Evolutionary conservation across 73 alveolate genomes (phyloP).

Genomic region (Paraurostyla sp.): DNA sequence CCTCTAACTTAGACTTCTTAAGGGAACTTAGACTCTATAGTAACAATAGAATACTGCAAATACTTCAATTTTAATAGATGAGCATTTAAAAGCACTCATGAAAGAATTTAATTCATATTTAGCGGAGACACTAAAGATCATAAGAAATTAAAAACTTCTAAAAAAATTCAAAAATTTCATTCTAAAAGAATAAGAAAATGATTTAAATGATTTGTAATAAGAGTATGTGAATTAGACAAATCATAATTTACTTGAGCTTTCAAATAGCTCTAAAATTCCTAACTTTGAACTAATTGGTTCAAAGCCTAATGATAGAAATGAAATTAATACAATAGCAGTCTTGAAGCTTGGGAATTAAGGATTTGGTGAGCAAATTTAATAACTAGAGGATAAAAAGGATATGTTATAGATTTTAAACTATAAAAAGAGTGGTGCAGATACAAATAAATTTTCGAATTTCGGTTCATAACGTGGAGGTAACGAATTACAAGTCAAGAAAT

Average conservation of each 20-base stretch:
- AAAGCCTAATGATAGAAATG: too few species aligned
- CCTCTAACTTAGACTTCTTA: not conserved
- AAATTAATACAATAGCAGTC: too few species aligned
- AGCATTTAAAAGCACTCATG: constrained; percentile 37
- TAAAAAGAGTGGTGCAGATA: too few species aligned
- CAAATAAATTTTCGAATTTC: too few species aligned
- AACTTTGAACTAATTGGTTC: too few species aligned
- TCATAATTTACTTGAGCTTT: too few species aligned
- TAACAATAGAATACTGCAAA: not conserved
- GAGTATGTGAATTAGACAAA: not conserved
- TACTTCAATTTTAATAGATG: constrained; percentile 10
- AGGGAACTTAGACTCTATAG: constrained; percentile 9
- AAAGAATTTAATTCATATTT: constrained; percentile 27
- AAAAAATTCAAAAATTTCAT: constrained; percentile 35
- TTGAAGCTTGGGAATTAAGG: too few species aligned
- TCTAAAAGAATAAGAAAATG: not conserved
- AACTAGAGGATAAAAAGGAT: too few species aligned
- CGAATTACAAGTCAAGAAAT: not conserved
- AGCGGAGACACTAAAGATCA: constrained; percentile 19
- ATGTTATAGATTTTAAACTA: too few species aligned
- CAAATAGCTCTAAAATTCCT: too few species aligned
- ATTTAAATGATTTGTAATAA: not conserved
- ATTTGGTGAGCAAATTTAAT: too few species aligned
- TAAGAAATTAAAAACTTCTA: constrained; percentile 18
- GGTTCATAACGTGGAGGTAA: too few species aligned